phyloP scores from a whole-genome alignment of 2,329 filamentous ascomycete species.

The Rasamsonia emersonii region DNA sequence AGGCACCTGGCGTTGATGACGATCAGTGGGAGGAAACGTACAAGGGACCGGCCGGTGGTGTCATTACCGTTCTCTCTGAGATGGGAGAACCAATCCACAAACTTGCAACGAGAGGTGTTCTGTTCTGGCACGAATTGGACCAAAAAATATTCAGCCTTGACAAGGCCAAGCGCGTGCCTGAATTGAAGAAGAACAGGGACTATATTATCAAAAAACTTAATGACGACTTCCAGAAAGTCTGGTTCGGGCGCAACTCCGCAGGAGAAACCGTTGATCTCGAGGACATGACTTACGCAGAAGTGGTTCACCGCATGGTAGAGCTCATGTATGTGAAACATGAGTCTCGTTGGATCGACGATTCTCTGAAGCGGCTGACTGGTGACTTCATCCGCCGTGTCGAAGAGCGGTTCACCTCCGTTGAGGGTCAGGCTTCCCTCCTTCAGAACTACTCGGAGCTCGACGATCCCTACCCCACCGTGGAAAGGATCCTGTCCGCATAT shows the following conservation, averaged over 20 bases:
- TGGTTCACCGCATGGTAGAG: slow-evolving; percentile 77
- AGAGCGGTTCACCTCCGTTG: slow-evolving; percentile 75
- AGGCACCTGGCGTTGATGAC: slow-evolving; percentile 75
- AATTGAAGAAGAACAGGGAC: slow-evolving; percentile 78
- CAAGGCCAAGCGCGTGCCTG: slow-evolving; percentile 83
- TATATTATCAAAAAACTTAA: slow-evolving; percentile 96
- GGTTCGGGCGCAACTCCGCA: slow-evolving; percentile 80
- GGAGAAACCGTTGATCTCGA: slow-evolving; percentile 80
- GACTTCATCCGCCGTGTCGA: slow-evolving; percentile 97
- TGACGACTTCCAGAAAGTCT: slow-evolving; percentile 92
- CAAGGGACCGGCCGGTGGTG: slow-evolving; percentile 80
- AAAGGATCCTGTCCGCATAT: slow-evolving; percentile 72
- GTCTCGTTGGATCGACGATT: slow-evolving; percentile 81
- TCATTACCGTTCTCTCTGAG: slow-evolving; percentile 94
- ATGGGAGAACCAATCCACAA: slow-evolving; percentile 99
- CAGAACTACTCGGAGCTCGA: slow-evolving; percentile 86
- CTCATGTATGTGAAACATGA: slow-evolving; percentile 89
- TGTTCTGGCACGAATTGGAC: slow-evolving; percentile 98
- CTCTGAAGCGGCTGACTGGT: slow-evolving; percentile 72
- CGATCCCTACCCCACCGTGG: slow-evolving; percentile 67
- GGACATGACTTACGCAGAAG: slow-evolving; percentile 91
- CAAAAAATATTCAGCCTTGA: slow-evolving; percentile 95
- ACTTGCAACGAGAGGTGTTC: slow-evolving; percentile 88
- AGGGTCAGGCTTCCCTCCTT: slow-evolving; percentile 68
- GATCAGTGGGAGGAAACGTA: slow-evolving; percentile 86